Evolutionary conservation across 1,139 yeast genomes (phyloP).

Genomic region (Yamadazyma membranifaciens): DNA sequence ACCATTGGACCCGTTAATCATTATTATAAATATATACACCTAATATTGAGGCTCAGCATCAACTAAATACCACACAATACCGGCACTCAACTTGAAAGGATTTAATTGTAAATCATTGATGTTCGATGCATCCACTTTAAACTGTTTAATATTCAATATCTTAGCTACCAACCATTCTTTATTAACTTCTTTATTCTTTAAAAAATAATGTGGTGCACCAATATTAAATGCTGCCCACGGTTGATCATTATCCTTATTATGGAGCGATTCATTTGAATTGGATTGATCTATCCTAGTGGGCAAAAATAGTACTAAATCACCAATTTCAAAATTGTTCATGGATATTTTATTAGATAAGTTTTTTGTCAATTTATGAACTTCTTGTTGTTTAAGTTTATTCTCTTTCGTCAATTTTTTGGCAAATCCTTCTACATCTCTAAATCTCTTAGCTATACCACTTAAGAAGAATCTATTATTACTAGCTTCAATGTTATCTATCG

Average conservation of each 20-base stretch:
- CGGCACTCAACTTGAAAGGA: constrained; percentile 49
- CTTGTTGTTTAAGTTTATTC: constrained; percentile 52
- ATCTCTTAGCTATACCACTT: constrained; percentile 70
- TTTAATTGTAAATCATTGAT: constrained; percentile 29
- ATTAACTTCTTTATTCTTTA: constrained; percentile 26
- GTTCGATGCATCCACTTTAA: constrained; percentile 39
- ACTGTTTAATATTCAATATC: constrained; percentile 49
- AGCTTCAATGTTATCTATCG: constrained; percentile 3
- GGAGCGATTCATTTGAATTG: constrained; percentile 15
- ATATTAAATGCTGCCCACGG: constrained; percentile 89
- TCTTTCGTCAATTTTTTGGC: constrained; percentile 86
- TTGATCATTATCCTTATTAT: constrained; percentile 22
- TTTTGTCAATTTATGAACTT: constrained; percentile 32
- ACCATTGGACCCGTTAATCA: not conserved
- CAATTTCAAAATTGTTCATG: constrained; percentile 60
- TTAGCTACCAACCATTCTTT: constrained; percentile 77
- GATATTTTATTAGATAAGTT: constrained; percentile 56
- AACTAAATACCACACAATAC: constrained; percentile 50
- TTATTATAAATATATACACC: not conserved
- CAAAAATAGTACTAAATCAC: constrained; percentile 77
- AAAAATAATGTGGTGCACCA: constrained; percentile 75
- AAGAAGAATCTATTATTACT: constrained; percentile 41
- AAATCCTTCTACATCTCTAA: constrained; percentile 86
- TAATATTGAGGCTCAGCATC: constrained; percentile 29
- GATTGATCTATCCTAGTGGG: constrained; percentile 62